Evolutionary conservation across 257 asterid genomes (phyloP).

Genomic region (Perilla frutescens): DNA sequence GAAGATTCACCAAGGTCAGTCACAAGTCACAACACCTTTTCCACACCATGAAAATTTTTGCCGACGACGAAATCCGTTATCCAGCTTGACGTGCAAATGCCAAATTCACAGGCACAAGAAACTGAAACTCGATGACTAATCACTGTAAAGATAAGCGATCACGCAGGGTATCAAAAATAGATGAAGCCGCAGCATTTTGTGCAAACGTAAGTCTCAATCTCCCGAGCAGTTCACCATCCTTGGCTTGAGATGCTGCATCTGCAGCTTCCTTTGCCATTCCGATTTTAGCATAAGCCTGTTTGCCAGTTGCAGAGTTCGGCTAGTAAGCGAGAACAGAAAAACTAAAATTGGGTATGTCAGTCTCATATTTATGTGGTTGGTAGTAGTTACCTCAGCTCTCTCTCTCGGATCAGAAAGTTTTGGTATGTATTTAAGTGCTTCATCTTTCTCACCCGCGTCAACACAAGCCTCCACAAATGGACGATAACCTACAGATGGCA

Average conservation of each 20-base stretch:
- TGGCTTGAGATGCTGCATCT: constrained; percentile 89
- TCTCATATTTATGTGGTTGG: background rate
- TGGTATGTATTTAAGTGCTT: constrained; percentile 89
- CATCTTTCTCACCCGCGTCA: constrained; percentile 85
- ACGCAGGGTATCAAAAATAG: constrained; percentile 78
- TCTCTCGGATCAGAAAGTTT: constrained; percentile 87
- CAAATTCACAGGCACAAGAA: too few species aligned
- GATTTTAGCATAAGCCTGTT: constrained; percentile 84
- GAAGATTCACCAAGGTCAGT: too few species aligned
- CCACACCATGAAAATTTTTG: too few species aligned
- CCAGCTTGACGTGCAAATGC: too few species aligned
- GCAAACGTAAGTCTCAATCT: constrained; percentile 69
- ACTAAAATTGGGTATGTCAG: background rate
- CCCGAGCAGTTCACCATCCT: constrained; percentile 87
- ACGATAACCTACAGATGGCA: constrained; percentile 70
- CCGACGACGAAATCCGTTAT: too few species aligned
- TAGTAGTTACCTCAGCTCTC: constrained; percentile 79
- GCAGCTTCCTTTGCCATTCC: constrained; percentile 99
- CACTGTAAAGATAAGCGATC: constrained; percentile 84
- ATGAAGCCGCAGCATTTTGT: constrained; percentile 76
- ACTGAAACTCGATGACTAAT: too few species aligned
- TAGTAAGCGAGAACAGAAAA: constrained; percentile 11
- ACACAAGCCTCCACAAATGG: constrained; percentile 97
- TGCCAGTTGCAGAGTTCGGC: constrained; percentile 12
- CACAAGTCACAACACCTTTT: too few species aligned